Evolutionary conservation across 1,139 yeast genomes (phyloP), one percentile per base, ranked within the genome.

Genomic region (Blastobotrys petasosporus): DNA sequence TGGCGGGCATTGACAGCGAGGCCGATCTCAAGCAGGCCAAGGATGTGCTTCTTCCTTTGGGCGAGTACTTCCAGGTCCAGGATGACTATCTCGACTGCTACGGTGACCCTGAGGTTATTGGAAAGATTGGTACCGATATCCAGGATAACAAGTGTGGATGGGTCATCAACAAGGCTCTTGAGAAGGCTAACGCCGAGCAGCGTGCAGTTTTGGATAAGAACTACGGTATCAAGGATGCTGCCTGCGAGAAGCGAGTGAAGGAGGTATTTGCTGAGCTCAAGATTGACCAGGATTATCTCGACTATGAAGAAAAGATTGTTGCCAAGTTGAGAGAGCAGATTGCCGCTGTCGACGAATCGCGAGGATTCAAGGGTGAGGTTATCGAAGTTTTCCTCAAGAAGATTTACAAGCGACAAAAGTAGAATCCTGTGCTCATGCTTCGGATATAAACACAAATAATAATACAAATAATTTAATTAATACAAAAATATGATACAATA

Each of bases 131-230:
- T 56, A 94, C 98, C 50, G 99, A 94, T 67, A 94, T 94, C 63
- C 86, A 86, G 71, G 99, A 94, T 68, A 94, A 94, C 77, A 94
- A 94, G 71, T 94, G 98, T 69, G 85, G 97, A 41, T 94, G 99
- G 99, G 82, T 94, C 51, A 78, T 94, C 60, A 92, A 92, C 75
- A 86, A 87, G 61, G 98, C 98, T 7, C 76, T 94, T 59, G 77
- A 83, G 65, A 73, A 81, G 57, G 94, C 80, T 44, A 75, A 79
- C 30, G 78, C 87, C 41, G 94, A 81, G 55, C 97, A 94, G 71
- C 83, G 97, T 67, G 66, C 74, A 59, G 54, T 84, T 8, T 77
- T 94, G 55, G 97, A 92, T 62, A 80, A 76, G 41, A 86, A 92
- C 73, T 94, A 94, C 65, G 99, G 98, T 57, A 74, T 78, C 61